Base-by-base conservation (phyloP, 306 rosid genomes). In the Medicago lupulina region DNA sequence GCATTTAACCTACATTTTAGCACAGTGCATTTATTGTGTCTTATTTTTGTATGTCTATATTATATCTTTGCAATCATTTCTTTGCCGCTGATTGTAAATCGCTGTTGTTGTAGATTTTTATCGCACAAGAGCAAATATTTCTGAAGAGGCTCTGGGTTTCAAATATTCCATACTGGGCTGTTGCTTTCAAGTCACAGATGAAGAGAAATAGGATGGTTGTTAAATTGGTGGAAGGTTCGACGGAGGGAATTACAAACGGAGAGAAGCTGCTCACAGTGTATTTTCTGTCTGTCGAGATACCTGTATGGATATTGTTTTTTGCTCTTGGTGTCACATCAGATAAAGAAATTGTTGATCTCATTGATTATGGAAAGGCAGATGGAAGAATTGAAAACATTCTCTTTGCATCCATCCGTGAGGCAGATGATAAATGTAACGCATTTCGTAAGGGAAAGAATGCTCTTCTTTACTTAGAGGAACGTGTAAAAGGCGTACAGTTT, bases 51-150 rank as follows among this genome's bases (percentile, higher is more conserved):
- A 23, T 63, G 44, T 59, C 8, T 72, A 36, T 67, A 15, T 17
- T 54, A 10, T 46, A 16, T 62, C 16, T 53, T 46, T 14, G 5
- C 14, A 11, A 1, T 74, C 25, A 17, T 46, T 44, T 63, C 66
- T 38, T 75, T 70, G 65, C 34, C 38, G 19, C 11, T 73, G 7
- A 21, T 39, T 39, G 15, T 70, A 41, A 44, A 49, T 66, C 25
- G 70, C 28, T 46, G 53, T 76, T 74, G 60, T 82, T 86, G 84
- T 91, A 96, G 99, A 83, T 90, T 65, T 92, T 96, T 85, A 87
- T 96, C 68, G 98, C 98, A 8, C 99, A 96, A 80, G 98, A 96
- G 85, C 98, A 92, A 71, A 73, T 87, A 9, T 84, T 86, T 82
- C 31, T 82, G 40, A 96, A 78, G 88, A 89, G 92, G 82, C 97